Evolutionary conservation across 1,139 yeast genomes (phyloP).

Genomic region (Sporopachydermia cereana): DNA sequence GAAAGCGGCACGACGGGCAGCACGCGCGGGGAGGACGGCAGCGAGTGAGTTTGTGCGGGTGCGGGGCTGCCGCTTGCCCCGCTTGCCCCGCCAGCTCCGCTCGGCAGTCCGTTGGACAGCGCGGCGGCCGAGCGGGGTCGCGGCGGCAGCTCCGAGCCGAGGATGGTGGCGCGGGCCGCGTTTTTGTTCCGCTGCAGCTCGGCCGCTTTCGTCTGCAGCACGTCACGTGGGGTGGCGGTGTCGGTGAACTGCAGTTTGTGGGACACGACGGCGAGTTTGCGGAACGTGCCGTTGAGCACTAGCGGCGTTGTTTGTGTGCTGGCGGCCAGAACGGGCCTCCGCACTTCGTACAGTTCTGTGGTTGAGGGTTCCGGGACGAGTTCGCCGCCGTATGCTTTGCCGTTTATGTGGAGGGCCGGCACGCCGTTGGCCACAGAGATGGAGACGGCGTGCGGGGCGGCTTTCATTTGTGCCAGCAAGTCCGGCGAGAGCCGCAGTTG

Average conservation of each 20-base stretch:
- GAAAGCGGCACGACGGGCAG: slow-evolving; percentile 8
- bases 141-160: neutral
- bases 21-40: neutral
- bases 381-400: neutral
- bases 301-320: neutral
- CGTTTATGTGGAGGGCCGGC: neutral
- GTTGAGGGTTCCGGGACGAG: neutral
- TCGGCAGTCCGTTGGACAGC: neutral
- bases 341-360: neutral
- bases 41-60: neutral
- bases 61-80: neutral
- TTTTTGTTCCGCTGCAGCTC: neutral
- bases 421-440: neutral
- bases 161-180: neutral
- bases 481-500: neutral
- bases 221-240: neutral
- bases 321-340: neutral
- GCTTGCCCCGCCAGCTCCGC: neutral
- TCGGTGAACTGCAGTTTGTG: neutral
- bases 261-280: neutral
- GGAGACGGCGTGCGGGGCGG: neutral
- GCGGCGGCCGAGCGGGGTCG: neutral
- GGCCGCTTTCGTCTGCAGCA: neutral
- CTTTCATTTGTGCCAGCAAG: slow-evolving; percentile 1
- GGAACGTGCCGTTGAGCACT: neutral